Evolutionary conservation across 2,329 filamentous ascomycete species (phyloP), one percentile per base, ranked within the genome.

Genomic region (Penicillium glabrum): DNA sequence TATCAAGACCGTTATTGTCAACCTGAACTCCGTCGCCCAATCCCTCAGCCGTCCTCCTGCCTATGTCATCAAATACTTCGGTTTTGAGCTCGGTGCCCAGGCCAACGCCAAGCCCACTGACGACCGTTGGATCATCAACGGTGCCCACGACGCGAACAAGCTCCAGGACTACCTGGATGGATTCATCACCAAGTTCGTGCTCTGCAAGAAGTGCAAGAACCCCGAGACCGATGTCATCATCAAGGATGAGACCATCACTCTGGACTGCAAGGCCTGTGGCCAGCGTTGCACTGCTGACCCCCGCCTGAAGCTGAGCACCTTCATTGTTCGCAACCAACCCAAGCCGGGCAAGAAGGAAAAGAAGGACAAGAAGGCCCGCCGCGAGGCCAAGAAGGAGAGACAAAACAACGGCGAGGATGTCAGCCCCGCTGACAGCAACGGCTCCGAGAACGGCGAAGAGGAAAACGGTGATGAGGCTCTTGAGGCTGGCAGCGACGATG

Each of bases 61-160:
- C 72, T 96, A 97, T 77, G 86, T 99, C 75, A 98, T 99, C 88
- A 99, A 99, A 83, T 99, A 96, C 83, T 99, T 99, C 73, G 95
- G 95, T 69, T 98, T 99, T 77, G 95, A 99, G 81, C 88, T 99
- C 57, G 95, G 95, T 75, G 95, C 95, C 69, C 95, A 98, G 83
- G 97, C 95, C 82, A 98, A 97, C 81, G 93, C 92, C 69, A 95
- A 97, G 75, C 93, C 95, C 65, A 88, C 91, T 70, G 93, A 98
- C 76, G 95, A 99, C 76, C 95, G 95, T 75, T 99, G 95, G 93
- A 99, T 99, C 81, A 98, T 99, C 86, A 99, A 99, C 80, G 95
- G 95, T 75, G 91, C 93, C 66, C 95, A 99, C 75, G 95, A 99
- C 67, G 88, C 93, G 61, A 81, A 83, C 77, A 98, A 98, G 83